A percentile compares a stretch with the other conserved stretches of the same genome.
phyloP scores from a whole-genome alignment of 495 filamentous ascomycete genomes.

The Penicillium ochrochloron region DNA sequence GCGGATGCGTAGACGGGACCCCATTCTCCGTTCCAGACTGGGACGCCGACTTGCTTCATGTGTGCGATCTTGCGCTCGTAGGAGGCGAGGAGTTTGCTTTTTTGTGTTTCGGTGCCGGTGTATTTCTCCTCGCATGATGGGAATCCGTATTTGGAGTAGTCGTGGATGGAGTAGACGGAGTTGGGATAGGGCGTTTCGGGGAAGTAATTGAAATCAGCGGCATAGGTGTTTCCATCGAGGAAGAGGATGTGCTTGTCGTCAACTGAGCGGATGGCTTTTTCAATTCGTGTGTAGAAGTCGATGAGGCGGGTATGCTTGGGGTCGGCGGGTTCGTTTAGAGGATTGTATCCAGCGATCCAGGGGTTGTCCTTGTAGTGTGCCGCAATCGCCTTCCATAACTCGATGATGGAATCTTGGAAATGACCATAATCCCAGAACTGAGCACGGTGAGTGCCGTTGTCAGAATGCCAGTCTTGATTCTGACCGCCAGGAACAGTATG shows the following conservation, averaged over 20 bases:
- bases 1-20: background rate
- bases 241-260: background rate
- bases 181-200: background rate
- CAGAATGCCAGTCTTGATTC: background rate
- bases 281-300: background rate
- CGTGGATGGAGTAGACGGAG: constrained; percentile 4
- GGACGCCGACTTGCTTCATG: constrained; percentile 1
- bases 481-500: background rate
- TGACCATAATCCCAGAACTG: constrained; percentile 2
- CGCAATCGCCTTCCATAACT: background rate
- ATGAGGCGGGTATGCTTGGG: background rate
- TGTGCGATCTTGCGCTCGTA: constrained; percentile 2
- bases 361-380: background rate
- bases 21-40: constrained; percentile 5
- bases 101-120: background rate
- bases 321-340: background rate
- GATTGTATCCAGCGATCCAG: background rate
- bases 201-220: constrained; percentile 1
- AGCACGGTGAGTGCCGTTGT: background rate
- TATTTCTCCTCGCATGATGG: background rate
- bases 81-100: background rate
- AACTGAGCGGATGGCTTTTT: constrained; percentile 3
- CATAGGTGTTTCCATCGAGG: constrained; percentile 1
- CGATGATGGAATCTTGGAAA: background rate
- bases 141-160: constrained; percentile 1